Evolutionary conservation across 2,329 filamentous ascomycete genomes (phyloP), one percentile per base, ranked within the genome.

Genomic region (Exophiala phaeomuriformis): DNA sequence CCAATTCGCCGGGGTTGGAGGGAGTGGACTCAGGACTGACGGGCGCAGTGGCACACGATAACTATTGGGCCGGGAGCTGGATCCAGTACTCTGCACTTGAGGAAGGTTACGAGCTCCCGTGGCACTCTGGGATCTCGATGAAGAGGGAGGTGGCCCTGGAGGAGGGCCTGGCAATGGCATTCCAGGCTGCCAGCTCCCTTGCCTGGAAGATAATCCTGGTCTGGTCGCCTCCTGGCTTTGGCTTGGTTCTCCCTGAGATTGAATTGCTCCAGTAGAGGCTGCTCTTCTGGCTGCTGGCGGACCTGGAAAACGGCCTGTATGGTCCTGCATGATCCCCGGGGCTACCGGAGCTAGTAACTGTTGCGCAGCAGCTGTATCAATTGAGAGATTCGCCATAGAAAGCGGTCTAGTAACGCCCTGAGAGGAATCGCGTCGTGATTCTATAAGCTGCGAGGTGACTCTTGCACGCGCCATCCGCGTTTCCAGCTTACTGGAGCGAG

Each of bases 101-200:
- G 66, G 66, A 19, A 61, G 53, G 32, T 68, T 68, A 1, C 65
- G 65, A 41, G 66, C 59, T 8, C 65, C 68, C 55, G 65, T 68
- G 28, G 68, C 66, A 54, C 71, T 74, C 35, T 69, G 67, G n/a
- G 71, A 71, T 47, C 70, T 68, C 28, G 64, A 59, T 39, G 56
- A 44, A 2, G 64, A 58, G 3, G 72, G 72, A 12, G 73, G 73
- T 28, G 73, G 73, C 1, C 72, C 71, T 33, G 73, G 72, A 47
- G 73, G 73, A 6, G 73, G 73, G 35, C 72, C 72, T 30, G 73
- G 73, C 32, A 75, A 67, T 30, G 72, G 71, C 72, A 75, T 73
- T 19, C 72, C 72, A 19, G 70, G 69, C 45, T 65, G 68, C 73
- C 72, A 75, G 46, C 66, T 65, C 58, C 58, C 51, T 40, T 53